Evolutionary conservation across 2,329 filamentous ascomycete genomes (phyloP), one percentile per base, ranked within the genome.

Genomic region (Hypoxylon sp.): DNA sequence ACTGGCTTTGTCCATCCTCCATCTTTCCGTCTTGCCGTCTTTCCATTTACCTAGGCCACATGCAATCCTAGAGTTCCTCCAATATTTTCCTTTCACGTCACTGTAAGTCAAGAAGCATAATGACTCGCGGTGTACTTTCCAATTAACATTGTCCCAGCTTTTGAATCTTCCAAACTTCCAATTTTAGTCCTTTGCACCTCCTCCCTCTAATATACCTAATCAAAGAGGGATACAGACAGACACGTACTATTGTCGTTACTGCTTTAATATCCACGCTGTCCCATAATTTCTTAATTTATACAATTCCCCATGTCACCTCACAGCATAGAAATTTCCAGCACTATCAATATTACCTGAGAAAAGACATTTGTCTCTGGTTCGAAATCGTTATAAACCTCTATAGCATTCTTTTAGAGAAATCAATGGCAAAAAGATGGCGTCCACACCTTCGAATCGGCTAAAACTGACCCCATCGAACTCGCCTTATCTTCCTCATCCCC

Each of bases 401-500:
- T 59, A 56, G 52, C 49, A 69, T 63, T 51, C 56, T 60, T 55
- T 23, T 57, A 50, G 23, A 45, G 49, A 64, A 51, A 65, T 73
- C 82, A 82, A 88, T 88, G 86, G 86, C 82, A 79, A 77, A 75
- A 82, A 80, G 75, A 89, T 89, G 87, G 83, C 85, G 74, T 82
- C 85, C 68, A 88, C 87, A 80, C 86, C 87, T 67, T 85, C 85
- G 75, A 85, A 83, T 75, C 86, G 87, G 76, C 82, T 92, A 72
- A 91, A 89, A 81, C 80, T 91, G 72, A 94, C 93, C 63, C 92
- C 93, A 61, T 90, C 92, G 65, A 93, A 89, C 78, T 94, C 93
- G 63, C 92, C 93, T 60, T 90, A 87, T 75, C 78, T 89, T 51
- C 84, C 85, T 64, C 87, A 89, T 41, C 86, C 87, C 17, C 87